Percentiles rank a stretch among this genome's conserved stretches.
These are phyloP conservation scores for Salix viminalis DNA, from an alignment of 345 rosid genomes.

Conservation along the genomic window DNA sequence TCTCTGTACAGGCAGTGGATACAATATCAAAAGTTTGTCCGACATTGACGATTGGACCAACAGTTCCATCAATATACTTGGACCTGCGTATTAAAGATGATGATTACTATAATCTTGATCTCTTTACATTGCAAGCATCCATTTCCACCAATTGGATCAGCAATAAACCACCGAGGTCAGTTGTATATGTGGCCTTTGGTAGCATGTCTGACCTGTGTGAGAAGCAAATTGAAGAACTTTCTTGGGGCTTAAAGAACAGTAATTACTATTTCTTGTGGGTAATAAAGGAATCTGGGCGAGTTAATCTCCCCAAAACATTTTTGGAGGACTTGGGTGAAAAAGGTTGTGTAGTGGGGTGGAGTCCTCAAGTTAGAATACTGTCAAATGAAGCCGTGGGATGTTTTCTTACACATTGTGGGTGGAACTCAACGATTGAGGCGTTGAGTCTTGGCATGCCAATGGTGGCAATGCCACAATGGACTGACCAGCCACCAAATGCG, in stretches of 20 bases:
- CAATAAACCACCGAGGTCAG: constrained; percentile 43
- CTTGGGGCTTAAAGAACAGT: constrained; percentile 29
- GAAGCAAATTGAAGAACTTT: constrained; percentile 52
- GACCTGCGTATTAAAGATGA: constrained; percentile 45
- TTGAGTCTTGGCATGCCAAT: constrained; percentile 28
- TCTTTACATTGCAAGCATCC: constrained; percentile 33
- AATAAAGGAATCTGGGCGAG: constrained; percentile 39
- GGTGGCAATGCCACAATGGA: constrained; percentile 31
- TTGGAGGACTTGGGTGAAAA: constrained; percentile 6
- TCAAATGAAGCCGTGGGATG: constrained; percentile 17
- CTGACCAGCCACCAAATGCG: constrained; percentile 20
- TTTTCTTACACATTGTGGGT: constrained; percentile 20
- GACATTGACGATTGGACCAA: constrained; percentile 53
- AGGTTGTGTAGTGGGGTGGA: constrained; percentile 9
- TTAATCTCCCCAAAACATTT: constrained; percentile 38
- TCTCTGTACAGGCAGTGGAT: constrained; percentile 34
- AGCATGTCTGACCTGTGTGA: constrained; percentile 44
- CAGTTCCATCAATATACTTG: constrained; percentile 56
- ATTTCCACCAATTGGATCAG: constrained; percentile 43
- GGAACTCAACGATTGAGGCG: constrained; percentile 31
- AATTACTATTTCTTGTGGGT: constrained; percentile 51
- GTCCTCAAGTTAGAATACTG: constrained; percentile 12
- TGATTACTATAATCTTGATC: constrained; percentile 46
- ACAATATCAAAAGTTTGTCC: constrained; percentile 39
- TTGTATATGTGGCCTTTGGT: constrained; percentile 60